phyloP scores from a whole-genome alignment of 306 rosid species.

The Abrus pulchellus region DNA sequence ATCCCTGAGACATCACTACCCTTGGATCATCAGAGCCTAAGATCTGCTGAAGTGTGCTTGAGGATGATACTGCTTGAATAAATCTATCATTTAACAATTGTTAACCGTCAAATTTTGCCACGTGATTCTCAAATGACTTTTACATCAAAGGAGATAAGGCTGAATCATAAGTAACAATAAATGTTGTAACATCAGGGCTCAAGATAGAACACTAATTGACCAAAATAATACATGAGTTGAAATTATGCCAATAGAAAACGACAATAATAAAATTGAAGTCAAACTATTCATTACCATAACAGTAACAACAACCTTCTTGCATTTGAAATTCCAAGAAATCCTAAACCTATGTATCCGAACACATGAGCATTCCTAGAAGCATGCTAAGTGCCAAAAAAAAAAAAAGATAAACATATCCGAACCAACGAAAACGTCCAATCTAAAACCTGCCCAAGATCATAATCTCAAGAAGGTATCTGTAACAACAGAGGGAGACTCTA shows the following conservation, averaged over 20 bases:
- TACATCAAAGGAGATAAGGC: background rate
- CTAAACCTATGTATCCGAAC: background rate
- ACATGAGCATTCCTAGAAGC: background rate
- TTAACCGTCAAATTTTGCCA: background rate
- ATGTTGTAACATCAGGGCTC: background rate
- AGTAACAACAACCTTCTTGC: slow-evolving; percentile 3
- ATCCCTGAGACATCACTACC: slow-evolving; percentile 56
- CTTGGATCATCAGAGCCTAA: slow-evolving; percentile 51
- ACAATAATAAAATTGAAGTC: slow-evolving; percentile 7
- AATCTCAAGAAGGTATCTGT: background rate
- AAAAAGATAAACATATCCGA: background rate
- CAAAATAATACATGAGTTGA: slow-evolving; percentile 8
- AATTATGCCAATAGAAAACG: background rate
- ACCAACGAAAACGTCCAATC: background rate
- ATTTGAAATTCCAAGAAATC: slow-evolving; percentile 21
- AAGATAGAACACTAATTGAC: slow-evolving; percentile 4
- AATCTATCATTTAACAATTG: slow-evolving; percentile 56
- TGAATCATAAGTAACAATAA: background rate
- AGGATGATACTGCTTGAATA: slow-evolving; percentile 53
- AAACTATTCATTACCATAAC: slow-evolving; percentile 10
- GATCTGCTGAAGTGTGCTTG: slow-evolving; percentile 55
- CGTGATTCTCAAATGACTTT: background rate
- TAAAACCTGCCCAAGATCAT: background rate
- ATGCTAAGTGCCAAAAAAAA: background rate
- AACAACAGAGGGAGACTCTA: background rate